Conservation (phyloP, 148 eudicot species). For the Camellia granthamiana region DNA sequence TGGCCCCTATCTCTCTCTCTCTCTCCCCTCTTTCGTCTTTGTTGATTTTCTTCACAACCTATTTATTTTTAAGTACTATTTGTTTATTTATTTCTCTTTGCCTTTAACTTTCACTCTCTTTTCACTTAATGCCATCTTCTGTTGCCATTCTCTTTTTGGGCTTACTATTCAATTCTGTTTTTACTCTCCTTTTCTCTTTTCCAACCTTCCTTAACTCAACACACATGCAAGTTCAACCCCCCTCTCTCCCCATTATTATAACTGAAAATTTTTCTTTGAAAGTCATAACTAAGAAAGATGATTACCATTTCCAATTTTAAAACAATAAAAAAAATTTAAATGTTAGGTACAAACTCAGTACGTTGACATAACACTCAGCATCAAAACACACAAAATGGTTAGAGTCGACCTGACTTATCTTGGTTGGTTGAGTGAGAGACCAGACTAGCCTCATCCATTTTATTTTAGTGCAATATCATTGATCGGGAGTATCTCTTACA, state of each 20-base stretch:
- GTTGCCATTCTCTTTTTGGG: constrained; percentile 6
- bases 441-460: no score
- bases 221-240: not conserved
- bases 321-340: not conserved
- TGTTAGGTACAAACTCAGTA: not conserved
- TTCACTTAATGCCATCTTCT: constrained; percentile 8
- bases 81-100: not conserved
- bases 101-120: not conserved
- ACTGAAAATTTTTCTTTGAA: constrained; percentile 2
- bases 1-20: no score
- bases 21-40: no score
- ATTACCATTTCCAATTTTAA: not conserved
- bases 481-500: no score
- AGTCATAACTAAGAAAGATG: constrained; percentile 2
- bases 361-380: no score
- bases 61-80: not conserved
- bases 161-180: not conserved
- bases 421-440: no score
- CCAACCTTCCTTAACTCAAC: not conserved
- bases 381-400: no score
- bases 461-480: no score
- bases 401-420: no score
- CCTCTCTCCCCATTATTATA: not conserved
- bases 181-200: not conserved
- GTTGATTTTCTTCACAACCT: not conserved